phyloP scores from a whole-genome alignment of 805 yeast genomes.

The Candida anglica region DNA sequence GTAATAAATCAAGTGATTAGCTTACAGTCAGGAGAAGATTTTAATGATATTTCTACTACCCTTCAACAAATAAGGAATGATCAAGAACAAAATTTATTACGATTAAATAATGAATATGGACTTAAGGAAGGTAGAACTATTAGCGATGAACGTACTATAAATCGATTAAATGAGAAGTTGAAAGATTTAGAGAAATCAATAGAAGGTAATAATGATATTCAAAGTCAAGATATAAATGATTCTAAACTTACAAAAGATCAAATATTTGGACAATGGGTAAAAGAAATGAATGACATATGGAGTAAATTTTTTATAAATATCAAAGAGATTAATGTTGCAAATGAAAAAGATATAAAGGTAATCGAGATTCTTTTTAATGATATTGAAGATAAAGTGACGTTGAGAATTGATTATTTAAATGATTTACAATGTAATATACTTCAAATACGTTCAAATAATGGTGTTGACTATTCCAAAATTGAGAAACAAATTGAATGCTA shows the following conservation, averaged over 20 bases:
- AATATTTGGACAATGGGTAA: constrained; percentile 18
- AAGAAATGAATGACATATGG: constrained; percentile 17
- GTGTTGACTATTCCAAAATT: not conserved
- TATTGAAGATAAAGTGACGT: not conserved
- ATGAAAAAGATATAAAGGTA: not conserved
- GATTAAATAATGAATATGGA: constrained; percentile 9
- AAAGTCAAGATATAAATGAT: not conserved
- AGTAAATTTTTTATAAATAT: constrained; percentile 9
- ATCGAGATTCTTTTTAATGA: not conserved
- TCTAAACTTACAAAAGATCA: constrained; percentile 7
- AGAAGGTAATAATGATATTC: constrained; percentile 4
- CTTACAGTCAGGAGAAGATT: not conserved
- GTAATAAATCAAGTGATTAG: not conserved
- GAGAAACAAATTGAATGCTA: not conserved
- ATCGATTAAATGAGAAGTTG: constrained; percentile 3
- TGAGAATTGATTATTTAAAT: too few relatives aligned
- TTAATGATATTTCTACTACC: not conserved
- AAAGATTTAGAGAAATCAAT: constrained; percentile 15
- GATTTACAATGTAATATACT: too few relatives aligned
- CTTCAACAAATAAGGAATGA: not conserved
- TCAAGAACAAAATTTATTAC: constrained; percentile 1
- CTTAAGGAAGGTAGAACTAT: constrained; percentile 11
- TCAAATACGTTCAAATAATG: too few relatives aligned
- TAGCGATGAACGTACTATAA: constrained; percentile 9
- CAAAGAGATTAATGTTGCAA: too few relatives aligned